phyloP scores from a whole-genome alignment of 2,329 filamentous ascomycete genomes.

The Intubia oerlemansii region DNA sequence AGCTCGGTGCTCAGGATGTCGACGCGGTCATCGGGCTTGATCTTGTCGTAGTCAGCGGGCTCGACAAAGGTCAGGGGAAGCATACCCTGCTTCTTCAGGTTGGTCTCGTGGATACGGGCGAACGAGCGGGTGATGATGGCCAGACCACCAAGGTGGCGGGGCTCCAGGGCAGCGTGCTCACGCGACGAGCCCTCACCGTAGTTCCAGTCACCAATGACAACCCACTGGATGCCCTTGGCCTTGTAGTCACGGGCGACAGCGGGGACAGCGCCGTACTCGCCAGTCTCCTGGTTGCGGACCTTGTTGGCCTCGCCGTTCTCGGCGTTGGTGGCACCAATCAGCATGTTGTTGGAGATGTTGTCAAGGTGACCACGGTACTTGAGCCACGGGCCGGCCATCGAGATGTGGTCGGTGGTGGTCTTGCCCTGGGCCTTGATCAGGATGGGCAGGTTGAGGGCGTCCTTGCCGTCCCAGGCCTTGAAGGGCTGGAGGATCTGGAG shows the following conservation, averaged over 20 bases:
- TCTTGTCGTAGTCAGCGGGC: slow-evolving; percentile 94
- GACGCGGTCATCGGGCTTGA: slow-evolving; percentile 79
- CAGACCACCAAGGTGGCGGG: slow-evolving; percentile 86
- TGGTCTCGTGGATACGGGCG: slow-evolving; percentile 99
- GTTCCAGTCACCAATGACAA: slow-evolving; percentile 98
- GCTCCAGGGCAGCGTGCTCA: slow-evolving; percentile 96
- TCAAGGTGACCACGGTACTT: slow-evolving; percentile 98
- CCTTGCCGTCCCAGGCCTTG: slow-evolving; percentile 77
- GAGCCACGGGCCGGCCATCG: slow-evolving; percentile 90
- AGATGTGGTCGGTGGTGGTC: slow-evolving; percentile 94
- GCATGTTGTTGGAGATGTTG: slow-evolving; percentile 99
- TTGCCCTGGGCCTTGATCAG: slow-evolving; percentile 94
- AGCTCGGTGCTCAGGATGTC: slow-evolving; percentile 79
- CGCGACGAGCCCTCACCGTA: slow-evolving; percentile 95
- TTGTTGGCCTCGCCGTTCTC: slow-evolving; percentile 97
- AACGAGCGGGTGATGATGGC: slow-evolving; percentile 93
- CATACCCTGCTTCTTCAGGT: slow-evolving; percentile 99
- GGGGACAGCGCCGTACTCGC: slow-evolving; percentile 71
- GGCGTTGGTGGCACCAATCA: slow-evolving; percentile 91
- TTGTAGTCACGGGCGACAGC: slow-evolving; percentile 97
- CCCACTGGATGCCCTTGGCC: slow-evolving; percentile 88
- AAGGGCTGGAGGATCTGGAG: slow-evolving; percentile 84
- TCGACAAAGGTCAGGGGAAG: slow-evolving; percentile 89
- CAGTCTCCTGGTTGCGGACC: slow-evolving; percentile 75
- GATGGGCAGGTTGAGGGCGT: slow-evolving; percentile 64